Conservation (phyloP, 2,329 filamentous ascomycete species). For the Sarocladiaceae sp. region DNA sequence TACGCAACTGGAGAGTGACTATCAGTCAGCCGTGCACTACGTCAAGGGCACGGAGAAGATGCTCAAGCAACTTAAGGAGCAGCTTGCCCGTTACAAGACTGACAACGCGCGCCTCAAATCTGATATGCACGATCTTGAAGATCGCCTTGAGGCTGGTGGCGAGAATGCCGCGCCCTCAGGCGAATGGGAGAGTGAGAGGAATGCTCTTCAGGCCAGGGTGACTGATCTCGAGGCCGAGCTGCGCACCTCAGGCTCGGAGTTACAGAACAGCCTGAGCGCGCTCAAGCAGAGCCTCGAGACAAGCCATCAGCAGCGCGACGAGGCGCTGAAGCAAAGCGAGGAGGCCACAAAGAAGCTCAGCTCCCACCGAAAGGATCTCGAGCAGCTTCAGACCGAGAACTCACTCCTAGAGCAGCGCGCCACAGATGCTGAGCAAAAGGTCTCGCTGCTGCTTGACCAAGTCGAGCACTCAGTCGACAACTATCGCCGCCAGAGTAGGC, state of each 20-base stretch:
- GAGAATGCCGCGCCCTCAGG: slow-evolving; percentile 38
- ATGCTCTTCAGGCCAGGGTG: slow-evolving; percentile 63
- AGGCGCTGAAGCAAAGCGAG: slow-evolving; percentile 45
- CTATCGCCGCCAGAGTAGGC: slow-evolving; percentile 75
- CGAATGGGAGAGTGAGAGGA: slow-evolving; percentile 73
- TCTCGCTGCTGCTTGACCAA: slow-evolving; percentile 88
- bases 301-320: slow-evolving; percentile 61
- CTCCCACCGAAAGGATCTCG: slow-evolving; percentile 62
- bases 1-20: slow-evolving; percentile 90
- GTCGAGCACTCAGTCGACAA: slow-evolving; percentile 92
- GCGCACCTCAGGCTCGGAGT: slow-evolving; percentile 55
- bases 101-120: slow-evolving; percentile 79
- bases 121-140: slow-evolving; percentile 69
- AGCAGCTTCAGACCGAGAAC: slow-evolving; percentile 82
- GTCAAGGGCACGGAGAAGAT: slow-evolving; percentile 99
- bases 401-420: slow-evolving; percentile 75
- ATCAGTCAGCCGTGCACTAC: slow-evolving; percentile 96
- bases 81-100: slow-evolving; percentile 86
- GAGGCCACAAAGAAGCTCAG: slow-evolving; percentile 54
- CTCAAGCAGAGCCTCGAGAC: slow-evolving; percentile 68
- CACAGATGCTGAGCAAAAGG: slow-evolving; percentile 86
- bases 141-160: slow-evolving; percentile 36
- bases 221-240: slow-evolving; percentile 66
- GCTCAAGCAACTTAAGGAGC: slow-evolving; percentile 97
- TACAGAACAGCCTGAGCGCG: slow-evolving; percentile 67